phyloP scores from a whole-genome alignment of 2,329 filamentous ascomycete genomes.

The Dothideomycetes sp. region DNA sequence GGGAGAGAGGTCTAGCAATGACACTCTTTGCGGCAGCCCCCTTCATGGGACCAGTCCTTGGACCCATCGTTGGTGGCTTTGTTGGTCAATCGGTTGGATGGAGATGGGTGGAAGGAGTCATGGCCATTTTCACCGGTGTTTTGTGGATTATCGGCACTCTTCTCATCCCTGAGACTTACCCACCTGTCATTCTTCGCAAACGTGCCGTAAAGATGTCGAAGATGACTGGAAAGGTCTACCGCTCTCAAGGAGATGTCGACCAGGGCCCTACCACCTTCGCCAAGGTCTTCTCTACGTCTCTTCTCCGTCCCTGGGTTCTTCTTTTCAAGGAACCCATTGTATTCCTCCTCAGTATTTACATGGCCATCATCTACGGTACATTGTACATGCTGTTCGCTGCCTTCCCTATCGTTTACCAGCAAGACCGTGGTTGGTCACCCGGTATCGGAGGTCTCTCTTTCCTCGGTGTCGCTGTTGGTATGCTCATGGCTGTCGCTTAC shows the following conservation, averaged over 20 bases:
- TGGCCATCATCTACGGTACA: constrained; percentile 49
- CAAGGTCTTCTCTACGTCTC: constrained; percentile 44
- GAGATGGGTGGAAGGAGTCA: constrained; percentile 59
- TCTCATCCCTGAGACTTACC: constrained; percentile 52
- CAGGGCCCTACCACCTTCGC: constrained; percentile 28
- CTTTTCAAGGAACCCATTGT: constrained; percentile 64
- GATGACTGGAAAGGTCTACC: constrained; percentile 47
- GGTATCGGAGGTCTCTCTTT: constrained; percentile 57
- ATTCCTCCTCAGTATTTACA: constrained; percentile 54
- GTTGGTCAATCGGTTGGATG: constrained; percentile 54
- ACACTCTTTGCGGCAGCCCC: constrained; percentile 58
- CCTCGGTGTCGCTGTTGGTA: constrained; percentile 59
- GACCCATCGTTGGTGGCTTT: constrained; percentile 67
- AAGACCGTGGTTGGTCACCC: constrained; percentile 48
- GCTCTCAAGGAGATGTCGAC: constrained; percentile 36
- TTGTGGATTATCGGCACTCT: constrained; percentile 48
- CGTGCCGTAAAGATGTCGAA: constrained; percentile 44
- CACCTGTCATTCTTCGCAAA: constrained; percentile 46
- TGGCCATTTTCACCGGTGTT: constrained; percentile 53
- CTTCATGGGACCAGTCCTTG: constrained; percentile 55
- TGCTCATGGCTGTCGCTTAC: constrained; percentile 50
- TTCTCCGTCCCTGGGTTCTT: constrained; percentile 60
- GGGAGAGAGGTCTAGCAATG: constrained; percentile 42
- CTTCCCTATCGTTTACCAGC: constrained; percentile 54
- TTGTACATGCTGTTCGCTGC: constrained; percentile 43